Conservation (phyloP, 345 rosid species). For the Erodium maritimum region DNA sequence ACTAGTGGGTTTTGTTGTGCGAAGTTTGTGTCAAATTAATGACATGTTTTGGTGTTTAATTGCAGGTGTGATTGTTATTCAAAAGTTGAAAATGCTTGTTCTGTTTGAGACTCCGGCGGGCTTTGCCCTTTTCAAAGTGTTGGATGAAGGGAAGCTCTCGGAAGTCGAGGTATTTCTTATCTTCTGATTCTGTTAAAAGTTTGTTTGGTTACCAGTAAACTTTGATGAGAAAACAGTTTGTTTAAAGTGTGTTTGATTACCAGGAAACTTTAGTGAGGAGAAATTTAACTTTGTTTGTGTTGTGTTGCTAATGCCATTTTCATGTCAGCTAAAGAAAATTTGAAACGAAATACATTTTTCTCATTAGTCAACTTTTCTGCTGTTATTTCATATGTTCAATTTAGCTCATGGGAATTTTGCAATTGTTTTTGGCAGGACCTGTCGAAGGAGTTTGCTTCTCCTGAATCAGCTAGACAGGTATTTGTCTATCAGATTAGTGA, state of each 20-base stretch:
- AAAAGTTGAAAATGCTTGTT: conserved; percentile 30
- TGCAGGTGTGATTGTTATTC: neutral
- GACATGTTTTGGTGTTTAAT: neutral
- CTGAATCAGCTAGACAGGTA: conserved; percentile 59
- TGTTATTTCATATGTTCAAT: neutral
- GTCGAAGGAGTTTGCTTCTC: conserved; percentile 38
- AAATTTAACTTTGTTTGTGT: too few relatives aligned
- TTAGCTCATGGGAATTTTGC: neutral
- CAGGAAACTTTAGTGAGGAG: neutral
- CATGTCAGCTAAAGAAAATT: too few relatives aligned
- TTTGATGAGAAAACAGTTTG: too few relatives aligned
- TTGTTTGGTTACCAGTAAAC: neutral
- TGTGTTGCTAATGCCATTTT: too few relatives aligned
- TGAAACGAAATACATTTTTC: too few relatives aligned
- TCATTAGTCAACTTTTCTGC: neutral
- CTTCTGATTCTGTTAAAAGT: neutral
- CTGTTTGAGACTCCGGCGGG: conserved; percentile 73
- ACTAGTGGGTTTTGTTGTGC: neutral
- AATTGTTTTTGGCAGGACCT: conserved; percentile 36
- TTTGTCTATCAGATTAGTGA: neutral
- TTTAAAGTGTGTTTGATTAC: neutral
- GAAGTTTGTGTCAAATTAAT: neutral
- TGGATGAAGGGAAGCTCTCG: conserved; percentile 57
- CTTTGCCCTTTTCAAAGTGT: conserved; percentile 56
- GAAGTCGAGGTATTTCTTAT: conserved; percentile 44